These are phyloP conservation scores for Neurospora africana DNA, from an alignment of 495 filamentous ascomycete genomes.

Conservation along the genomic window DNA sequence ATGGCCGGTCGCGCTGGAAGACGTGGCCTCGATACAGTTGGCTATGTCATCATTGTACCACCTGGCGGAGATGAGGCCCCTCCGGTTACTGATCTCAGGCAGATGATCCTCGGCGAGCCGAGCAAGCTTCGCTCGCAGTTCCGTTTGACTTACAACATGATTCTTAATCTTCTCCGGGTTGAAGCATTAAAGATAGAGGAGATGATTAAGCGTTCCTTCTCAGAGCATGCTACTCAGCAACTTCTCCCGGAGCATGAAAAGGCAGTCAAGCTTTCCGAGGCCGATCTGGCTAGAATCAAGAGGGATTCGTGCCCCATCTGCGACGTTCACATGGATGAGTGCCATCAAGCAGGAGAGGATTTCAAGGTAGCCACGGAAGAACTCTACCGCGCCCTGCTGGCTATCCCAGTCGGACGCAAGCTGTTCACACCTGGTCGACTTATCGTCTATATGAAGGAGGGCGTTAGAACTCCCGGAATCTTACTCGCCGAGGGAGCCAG, in stretches of 20 bases:
- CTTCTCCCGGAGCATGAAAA: constrained; percentile 91
- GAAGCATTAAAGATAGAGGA: constrained; percentile 98
- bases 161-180: constrained; percentile 86
- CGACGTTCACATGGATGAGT: constrained; percentile 64
- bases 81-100: constrained; percentile 63
- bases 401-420: constrained; percentile 67
- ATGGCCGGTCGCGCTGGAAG: constrained; percentile 95
- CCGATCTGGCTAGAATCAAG: constrained; percentile 80
- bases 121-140: constrained; percentile 95
- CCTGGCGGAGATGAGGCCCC: constrained; percentile 74
- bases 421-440: constrained; percentile 64
- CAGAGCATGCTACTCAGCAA: constrained; percentile 96
- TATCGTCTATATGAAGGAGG: constrained; percentile 61
- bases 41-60: constrained; percentile 85
- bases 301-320: constrained; percentile 75
- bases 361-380: constrained; percentile 63
- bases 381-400: constrained; percentile 58
- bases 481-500: constrained; percentile 62
- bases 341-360: constrained; percentile 70
- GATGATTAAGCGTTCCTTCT: constrained; percentile 99
- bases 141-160: constrained; percentile 98
- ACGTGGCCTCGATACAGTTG: constrained; percentile 82
- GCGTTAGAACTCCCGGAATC: constrained; percentile 67
- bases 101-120: constrained; percentile 94
- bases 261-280: constrained; percentile 83